These are phyloP conservation scores for Colletotrichum spaethianum DNA, from an alignment of 2,329 filamentous ascomycete genomes.

Conservation along the genomic window DNA sequence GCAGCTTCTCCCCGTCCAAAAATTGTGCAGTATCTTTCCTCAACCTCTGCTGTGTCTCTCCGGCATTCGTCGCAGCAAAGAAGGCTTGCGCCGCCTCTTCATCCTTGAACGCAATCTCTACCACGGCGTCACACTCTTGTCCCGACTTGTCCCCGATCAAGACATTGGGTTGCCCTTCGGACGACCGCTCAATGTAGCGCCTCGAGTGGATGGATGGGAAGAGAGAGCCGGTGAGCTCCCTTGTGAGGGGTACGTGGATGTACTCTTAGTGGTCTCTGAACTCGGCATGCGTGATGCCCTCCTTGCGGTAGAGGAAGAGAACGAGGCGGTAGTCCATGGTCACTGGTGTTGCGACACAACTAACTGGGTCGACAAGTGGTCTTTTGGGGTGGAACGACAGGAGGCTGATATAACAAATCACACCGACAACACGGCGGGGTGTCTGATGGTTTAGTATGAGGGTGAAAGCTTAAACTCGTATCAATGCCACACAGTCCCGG, in stretches of 20 bases:
- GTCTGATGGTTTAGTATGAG: background rate
- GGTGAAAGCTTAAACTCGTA: background rate
- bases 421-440: background rate
- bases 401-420: background rate
- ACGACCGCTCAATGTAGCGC: slow-evolving; percentile 42
- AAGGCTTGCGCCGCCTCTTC: slow-evolving; percentile 33
- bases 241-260: slow-evolving; percentile 45
- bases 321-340: slow-evolving; percentile 35
- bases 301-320: slow-evolving; percentile 42
- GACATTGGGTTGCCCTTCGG: slow-evolving; percentile 36
- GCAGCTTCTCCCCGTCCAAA: slow-evolving; percentile 19
- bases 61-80: slow-evolving; percentile 8
- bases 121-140: slow-evolving; percentile 44
- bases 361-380: background rate
- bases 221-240: slow-evolving; percentile 42
- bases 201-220: slow-evolving; percentile 44
- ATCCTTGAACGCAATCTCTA: slow-evolving; percentile 43
- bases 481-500: slow-evolving; percentile 1
- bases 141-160: slow-evolving; percentile 41
- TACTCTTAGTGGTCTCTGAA: slow-evolving; percentile 46
- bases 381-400: background rate
- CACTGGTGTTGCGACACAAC: background rate
- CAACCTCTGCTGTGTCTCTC: slow-evolving; percentile 15
- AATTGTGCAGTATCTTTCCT: slow-evolving; percentile 22
- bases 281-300: slow-evolving; percentile 44